These are phyloP conservation scores for Podospora fimiseda DNA, from an alignment of 495 filamentous ascomycete species.

Conservation along the genomic window DNA sequence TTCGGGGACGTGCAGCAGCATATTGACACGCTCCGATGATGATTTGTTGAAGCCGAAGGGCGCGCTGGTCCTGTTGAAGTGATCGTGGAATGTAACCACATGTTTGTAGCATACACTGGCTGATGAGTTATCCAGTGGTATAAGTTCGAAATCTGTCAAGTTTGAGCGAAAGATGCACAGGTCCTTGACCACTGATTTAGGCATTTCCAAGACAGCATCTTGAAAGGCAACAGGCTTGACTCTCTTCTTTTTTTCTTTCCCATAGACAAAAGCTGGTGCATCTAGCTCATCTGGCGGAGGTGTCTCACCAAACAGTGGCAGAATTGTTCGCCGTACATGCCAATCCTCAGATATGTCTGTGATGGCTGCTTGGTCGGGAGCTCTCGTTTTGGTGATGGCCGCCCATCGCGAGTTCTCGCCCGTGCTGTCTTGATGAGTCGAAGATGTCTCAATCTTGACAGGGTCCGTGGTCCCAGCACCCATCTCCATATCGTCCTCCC, in stretches of 20 bases:
- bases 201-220: slow-evolving; percentile 4
- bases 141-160: slow-evolving; percentile 51
- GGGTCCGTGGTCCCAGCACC: neutral
- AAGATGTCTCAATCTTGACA: neutral
- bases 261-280: neutral
- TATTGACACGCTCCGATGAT: slow-evolving; percentile 63
- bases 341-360: slow-evolving; percentile 12
- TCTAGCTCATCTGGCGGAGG: neutral
- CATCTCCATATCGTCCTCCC: neutral
- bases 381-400: neutral
- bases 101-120: slow-evolving; percentile 35
- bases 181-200: slow-evolving; percentile 10
- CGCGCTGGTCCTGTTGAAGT: slow-evolving; percentile 36
- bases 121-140: slow-evolving; percentile 37
- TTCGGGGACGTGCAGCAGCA: slow-evolving; percentile 70
- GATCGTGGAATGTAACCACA: slow-evolving; percentile 42
- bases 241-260: neutral
- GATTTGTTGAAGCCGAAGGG: slow-evolving; percentile 32
- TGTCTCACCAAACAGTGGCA: slow-evolving; percentile 22
- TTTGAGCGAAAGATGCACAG: slow-evolving; percentile 52
- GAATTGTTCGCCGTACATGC: slow-evolving; percentile 16
- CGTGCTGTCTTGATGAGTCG: neutral
- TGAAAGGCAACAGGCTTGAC: slow-evolving; percentile 2
- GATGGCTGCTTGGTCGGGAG: neutral
- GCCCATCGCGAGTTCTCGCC: neutral